Evolutionary conservation across 2,329 filamentous ascomycete species (phyloP).

Genomic region (Seiridium unicorne): DNA sequence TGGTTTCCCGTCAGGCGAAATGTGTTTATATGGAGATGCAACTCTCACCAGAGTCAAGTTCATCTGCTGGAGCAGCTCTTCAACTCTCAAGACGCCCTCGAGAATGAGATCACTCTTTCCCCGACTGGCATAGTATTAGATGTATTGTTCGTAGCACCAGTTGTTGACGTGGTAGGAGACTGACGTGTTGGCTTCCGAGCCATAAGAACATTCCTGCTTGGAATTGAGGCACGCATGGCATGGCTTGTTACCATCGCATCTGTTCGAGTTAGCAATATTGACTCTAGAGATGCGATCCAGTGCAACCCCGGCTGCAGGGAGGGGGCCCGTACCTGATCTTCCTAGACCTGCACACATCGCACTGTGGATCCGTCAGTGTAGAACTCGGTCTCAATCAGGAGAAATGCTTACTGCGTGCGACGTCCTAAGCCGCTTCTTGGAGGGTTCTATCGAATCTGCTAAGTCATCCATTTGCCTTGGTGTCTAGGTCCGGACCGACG

Average conservation of each 20-base stretch:
- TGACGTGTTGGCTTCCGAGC: constrained; percentile 42
- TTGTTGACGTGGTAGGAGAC: constrained; percentile 11
- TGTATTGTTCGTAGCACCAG: not conserved
- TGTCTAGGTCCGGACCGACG: constrained; percentile 6
- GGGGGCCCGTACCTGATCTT: constrained; percentile 40
- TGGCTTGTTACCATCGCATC: constrained; percentile 46
- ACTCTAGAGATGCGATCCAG: no score
- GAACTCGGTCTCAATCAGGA: constrained; percentile 7
- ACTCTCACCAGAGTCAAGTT: constrained; percentile 34
- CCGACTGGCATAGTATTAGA: constrained; percentile 26
- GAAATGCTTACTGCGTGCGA: constrained; percentile 37
- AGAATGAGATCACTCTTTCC: constrained; percentile 52
- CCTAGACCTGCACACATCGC: constrained; percentile 43
- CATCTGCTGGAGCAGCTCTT: constrained; percentile 44
- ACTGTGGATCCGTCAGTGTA: constrained; percentile 27
- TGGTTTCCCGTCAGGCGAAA: constrained; percentile 1
- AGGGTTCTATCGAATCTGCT: constrained; percentile 20
- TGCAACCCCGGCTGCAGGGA: no score
- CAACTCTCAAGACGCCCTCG: constrained; percentile 47
- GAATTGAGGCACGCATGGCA: constrained; percentile 36
- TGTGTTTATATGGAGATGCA: not conserved
- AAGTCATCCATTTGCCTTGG: constrained; percentile 1
- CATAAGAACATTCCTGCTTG: constrained; percentile 38
- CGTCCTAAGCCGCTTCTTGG: constrained; percentile 38
- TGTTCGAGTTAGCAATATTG: constrained; percentile 17